phyloP scores from a whole-genome alignment of 805 yeast species.

The Groenewaldozyma salmanticensis region DNA sequence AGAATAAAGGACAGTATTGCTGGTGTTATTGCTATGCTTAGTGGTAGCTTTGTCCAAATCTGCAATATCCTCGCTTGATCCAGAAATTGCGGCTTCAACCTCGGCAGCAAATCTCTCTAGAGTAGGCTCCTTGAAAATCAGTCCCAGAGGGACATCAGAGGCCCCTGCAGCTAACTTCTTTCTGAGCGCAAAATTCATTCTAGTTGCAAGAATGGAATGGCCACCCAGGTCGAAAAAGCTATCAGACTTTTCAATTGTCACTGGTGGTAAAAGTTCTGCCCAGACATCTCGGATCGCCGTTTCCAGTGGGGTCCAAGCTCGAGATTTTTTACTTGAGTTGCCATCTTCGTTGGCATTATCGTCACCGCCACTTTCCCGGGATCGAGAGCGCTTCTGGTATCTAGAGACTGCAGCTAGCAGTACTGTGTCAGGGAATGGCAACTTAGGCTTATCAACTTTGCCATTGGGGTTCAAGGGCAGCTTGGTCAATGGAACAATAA shows the following conservation, averaged over 20 bases:
- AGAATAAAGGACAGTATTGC: conserved; percentile 36
- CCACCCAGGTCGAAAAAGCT: conserved; percentile 97
- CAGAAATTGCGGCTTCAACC: conserved; percentile 34
- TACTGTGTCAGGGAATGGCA: conserved; percentile 88
- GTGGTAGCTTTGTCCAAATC: conserved; percentile 2
- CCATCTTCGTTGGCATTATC: conserved; percentile 34
- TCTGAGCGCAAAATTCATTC: conserved; percentile 90
- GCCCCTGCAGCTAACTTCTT: conserved; percentile 67
- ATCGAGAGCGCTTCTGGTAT: conserved; percentile 25
- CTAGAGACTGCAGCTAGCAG: conserved; percentile 71
- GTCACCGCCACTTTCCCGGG: too few species aligned
- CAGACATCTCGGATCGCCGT: conserved; percentile 68
- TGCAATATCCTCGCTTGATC: conserved; percentile 33
- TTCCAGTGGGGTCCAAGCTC: conserved; percentile 51
- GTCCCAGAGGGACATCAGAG: conserved; percentile 87
- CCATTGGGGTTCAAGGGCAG: conserved; percentile 97
- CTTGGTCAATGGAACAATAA: conserved; percentile 76
- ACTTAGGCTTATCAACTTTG: conserved; percentile 92
- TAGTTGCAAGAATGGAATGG: conserved; percentile 91
- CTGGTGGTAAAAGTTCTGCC: conserved; percentile 82
- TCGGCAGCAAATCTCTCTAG: conserved; percentile 67
- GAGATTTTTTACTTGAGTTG: conserved; percentile 18
- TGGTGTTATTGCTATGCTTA: conserved; percentile 22
- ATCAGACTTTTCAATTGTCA: conserved; percentile 64
- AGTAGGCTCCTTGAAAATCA: conserved; percentile 84